phyloP scores from a whole-genome alignment of 2,329 filamentous ascomycete genomes.

The Aspergillus thermomutatus region DNA sequence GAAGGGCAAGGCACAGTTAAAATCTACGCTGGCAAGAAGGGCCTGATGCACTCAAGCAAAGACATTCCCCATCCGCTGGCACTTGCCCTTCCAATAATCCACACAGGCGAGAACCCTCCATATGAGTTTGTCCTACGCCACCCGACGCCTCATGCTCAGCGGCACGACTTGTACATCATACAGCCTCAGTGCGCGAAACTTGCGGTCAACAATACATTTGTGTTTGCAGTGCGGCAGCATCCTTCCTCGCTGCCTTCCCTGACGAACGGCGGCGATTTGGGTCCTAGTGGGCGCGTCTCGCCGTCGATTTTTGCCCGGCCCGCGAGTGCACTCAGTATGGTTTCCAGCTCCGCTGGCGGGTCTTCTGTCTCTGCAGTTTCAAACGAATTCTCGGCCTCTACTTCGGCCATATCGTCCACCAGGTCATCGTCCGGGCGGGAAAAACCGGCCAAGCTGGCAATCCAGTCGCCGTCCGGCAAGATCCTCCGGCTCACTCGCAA shows the following conservation, averaged over 20 bases:
- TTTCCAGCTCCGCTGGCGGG: conserved; percentile 52
- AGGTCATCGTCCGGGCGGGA: conserved; percentile 37
- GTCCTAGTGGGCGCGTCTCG: conserved; percentile 44
- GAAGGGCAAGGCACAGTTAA: conserved; percentile 86
- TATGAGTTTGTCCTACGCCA: conserved; percentile 93
- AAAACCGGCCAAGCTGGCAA: conserved; percentile 93
- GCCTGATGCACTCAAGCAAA: conserved; percentile 95
- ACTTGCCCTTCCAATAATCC: conserved; percentile 82
- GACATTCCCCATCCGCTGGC: conserved; percentile 92
- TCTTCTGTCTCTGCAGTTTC: conserved; percentile 48
- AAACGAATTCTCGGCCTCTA: conserved; percentile 40
- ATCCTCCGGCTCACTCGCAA: conserved; percentile 67
- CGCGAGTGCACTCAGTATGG: conserved; percentile 59
- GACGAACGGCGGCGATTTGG: conserved; percentile 31
- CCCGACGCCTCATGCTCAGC: conserved; percentile 94
- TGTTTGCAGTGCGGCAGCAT: conserved; percentile 93
- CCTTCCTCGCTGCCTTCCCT: conserved; percentile 58
- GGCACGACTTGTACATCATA: conserved; percentile 93
- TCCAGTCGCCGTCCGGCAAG: conserved; percentile 91
- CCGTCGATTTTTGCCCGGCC: conserved; percentile 54
- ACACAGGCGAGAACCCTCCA: conserved; percentile 86
- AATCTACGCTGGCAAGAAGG: conserved; percentile 88
- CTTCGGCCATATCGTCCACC: conserved; percentile 54
- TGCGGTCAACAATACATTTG: conserved; percentile 94
- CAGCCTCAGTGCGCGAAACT: conserved; percentile 89